These are phyloP conservation scores for Agrostemma githago DNA, from an alignment of 148 eudicot genomes.

Conservation along the genomic window DNA sequence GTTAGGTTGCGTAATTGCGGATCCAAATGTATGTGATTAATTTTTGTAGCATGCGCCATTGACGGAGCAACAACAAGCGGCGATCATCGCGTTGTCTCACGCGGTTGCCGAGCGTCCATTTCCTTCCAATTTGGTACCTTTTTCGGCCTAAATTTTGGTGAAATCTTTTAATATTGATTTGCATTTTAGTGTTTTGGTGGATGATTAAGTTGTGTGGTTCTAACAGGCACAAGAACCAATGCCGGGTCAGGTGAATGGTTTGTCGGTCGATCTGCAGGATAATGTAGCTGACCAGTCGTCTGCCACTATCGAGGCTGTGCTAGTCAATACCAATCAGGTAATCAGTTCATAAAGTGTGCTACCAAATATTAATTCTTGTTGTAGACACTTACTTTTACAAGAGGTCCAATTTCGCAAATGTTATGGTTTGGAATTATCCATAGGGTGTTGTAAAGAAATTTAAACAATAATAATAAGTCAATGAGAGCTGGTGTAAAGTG, in stretches of 20 bases:
- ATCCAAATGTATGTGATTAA: constrained; percentile 5
- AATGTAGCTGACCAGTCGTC: constrained; percentile 50
- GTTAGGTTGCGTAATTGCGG: neutral
- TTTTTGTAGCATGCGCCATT: constrained; percentile 70
- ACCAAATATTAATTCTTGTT: neutral
- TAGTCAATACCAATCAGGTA: constrained; percentile 91
- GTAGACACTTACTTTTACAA: neutral
- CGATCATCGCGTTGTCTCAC: constrained; percentile 77
- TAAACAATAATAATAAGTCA: neutral
- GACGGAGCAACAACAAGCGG: constrained; percentile 91
- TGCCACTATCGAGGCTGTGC: constrained; percentile 64
- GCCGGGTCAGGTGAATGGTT: constrained; percentile 45
- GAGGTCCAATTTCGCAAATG: neutral
- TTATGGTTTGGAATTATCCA: neutral
- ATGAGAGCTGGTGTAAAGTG: neutral
- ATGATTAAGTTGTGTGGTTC: neutral
- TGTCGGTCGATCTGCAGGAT: constrained; percentile 53
- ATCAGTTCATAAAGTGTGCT: constrained; percentile 7
- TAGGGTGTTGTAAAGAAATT: neutral
- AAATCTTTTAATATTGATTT: too few species aligned
- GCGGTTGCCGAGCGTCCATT: constrained; percentile 89
- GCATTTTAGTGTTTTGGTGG: too few species aligned
- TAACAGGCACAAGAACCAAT: constrained; percentile 48
- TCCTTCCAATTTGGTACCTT: constrained; percentile 67
- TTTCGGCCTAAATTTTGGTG: neutral